phyloP scores from a whole-genome alignment of 495 filamentous ascomycete species.

The Geoglossum glabrum region DNA sequence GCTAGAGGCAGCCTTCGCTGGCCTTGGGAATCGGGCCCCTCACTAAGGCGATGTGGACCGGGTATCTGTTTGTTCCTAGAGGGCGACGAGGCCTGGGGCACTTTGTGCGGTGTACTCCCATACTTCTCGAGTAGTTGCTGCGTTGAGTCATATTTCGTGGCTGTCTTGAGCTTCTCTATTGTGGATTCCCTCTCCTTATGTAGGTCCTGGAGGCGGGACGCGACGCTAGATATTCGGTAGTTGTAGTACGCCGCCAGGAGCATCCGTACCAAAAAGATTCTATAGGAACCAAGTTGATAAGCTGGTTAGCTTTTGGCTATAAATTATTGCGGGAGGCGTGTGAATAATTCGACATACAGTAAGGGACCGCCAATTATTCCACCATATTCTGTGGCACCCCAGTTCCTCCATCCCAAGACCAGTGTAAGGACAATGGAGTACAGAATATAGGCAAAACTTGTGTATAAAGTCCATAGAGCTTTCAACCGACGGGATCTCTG shows the following conservation, averaged over 20 bases:
- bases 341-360: slow-evolving; percentile 28
- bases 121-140: slow-evolving; percentile 90
- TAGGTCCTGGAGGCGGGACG: slow-evolving; percentile 46
- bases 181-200: slow-evolving; percentile 62
- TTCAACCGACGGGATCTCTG: slow-evolving; percentile 57
- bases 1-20: not conserved
- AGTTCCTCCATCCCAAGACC: slow-evolving; percentile 68
- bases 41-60: not conserved
- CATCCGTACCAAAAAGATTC: slow-evolving; percentile 47
- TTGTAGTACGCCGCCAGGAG: slow-evolving; percentile 49
- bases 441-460: slow-evolving; percentile 73
- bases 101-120: slow-evolving; percentile 32
- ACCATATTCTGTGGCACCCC: slow-evolving; percentile 53
- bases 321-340: not conserved
- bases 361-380: slow-evolving; percentile 63
- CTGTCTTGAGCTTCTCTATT: slow-evolving; percentile 82
- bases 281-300: slow-evolving; percentile 11
- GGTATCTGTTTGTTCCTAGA: not conserved
- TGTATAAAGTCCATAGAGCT: slow-evolving; percentile 75
- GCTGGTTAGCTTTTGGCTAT: not conserved
- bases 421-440: slow-evolving; percentile 59
- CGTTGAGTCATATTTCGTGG: slow-evolving; percentile 88
- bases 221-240: slow-evolving; percentile 51
- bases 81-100: slow-evolving; percentile 24
- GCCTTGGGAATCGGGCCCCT: not conserved